phyloP scores from a whole-genome alignment of 108 stramenopile species.

The Ochromonas danica region DNA sequence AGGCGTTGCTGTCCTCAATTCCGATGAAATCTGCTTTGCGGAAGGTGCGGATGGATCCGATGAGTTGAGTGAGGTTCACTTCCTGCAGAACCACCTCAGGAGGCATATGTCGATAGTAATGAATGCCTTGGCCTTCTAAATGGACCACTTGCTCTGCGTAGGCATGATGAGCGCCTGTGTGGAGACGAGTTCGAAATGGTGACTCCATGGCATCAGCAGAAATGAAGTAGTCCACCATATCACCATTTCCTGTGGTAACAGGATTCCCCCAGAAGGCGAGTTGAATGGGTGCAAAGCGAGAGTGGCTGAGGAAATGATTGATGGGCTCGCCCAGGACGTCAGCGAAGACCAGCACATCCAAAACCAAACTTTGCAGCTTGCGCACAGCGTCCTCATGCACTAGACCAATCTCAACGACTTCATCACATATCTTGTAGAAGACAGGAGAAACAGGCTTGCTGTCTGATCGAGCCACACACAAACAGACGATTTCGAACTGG shows the following conservation, averaged over 20 bases:
- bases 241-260: conserved; percentile 48
- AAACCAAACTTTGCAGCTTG: background rate
- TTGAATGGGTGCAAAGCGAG: conserved; percentile 48
- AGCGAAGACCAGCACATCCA: conserved; percentile 57
- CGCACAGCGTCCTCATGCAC: background rate
- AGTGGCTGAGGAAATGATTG: conserved; percentile 49
- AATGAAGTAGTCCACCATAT: conserved; percentile 57
- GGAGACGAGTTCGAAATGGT: conserved; percentile 40
- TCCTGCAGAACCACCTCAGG: conserved; percentile 25
- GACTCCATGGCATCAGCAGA: conserved; percentile 56
- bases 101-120: conserved; percentile 52
- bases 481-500: conserved; percentile 35
- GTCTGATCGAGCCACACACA: conserved; percentile 4
- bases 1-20: background rate
- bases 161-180: conserved; percentile 37
- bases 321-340: conserved; percentile 59
- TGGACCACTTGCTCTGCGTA: conserved; percentile 70
- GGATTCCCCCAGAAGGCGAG: conserved; percentile 66
- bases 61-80: background rate
- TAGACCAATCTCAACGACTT: background rate
- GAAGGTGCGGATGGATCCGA: background rate
- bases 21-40: background rate
- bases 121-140: conserved; percentile 64
- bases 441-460: background rate
- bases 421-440: background rate